Base-by-base conservation (phyloP, 306 rosid genomes). In the Boehmeria nivea region DNA sequence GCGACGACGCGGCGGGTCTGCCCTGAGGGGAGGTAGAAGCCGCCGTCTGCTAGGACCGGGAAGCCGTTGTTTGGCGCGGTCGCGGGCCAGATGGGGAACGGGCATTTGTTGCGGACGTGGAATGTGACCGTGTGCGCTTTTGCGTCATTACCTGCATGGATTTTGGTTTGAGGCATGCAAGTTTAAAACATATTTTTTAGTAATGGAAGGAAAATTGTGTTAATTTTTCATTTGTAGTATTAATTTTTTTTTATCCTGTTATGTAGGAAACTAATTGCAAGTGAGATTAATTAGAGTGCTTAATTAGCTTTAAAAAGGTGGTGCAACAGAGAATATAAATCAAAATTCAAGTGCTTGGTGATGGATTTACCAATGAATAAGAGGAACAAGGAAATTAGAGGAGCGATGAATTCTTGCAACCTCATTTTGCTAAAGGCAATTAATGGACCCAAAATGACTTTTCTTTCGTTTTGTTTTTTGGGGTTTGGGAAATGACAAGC, bases 11-110 rank as follows among this genome's bases (percentile, higher is more conserved):
- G 57, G 34, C 54, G 62, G 1, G 87, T 67, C 43, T 80, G 76
- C 31, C 78, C 79, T 1, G 89, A 18, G 1, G 80, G 66, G 44
- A 91, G 96, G 71, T 64, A 75, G 83, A 91, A 91, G 2, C 95
- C 95, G 4, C 99, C 96, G 0, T 81, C 75, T 18, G 89, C 99
- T 34, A 87, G 81, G 9, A 87, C 58, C 12, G 96, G 80, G 0
- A 78, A 79, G 21, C 87, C 96, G 13, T 3, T 54, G 78, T 91
- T 91, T 18, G 99, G 63, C 13, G 99, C 96, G 0, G 85, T 78
- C 46, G 89, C 96, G 23, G 96, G 96, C 99, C 99, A 91, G 60
- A 91, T 76, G 43, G 95, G 78, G 51, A 82, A 87, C 18, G 85
- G 56, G 45, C 99, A 91, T 63, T 77, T 87, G 54, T 91, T 91